phyloP scores from a whole-genome alignment of 306 rosid genomes.

The Neltuma alba region DNA sequence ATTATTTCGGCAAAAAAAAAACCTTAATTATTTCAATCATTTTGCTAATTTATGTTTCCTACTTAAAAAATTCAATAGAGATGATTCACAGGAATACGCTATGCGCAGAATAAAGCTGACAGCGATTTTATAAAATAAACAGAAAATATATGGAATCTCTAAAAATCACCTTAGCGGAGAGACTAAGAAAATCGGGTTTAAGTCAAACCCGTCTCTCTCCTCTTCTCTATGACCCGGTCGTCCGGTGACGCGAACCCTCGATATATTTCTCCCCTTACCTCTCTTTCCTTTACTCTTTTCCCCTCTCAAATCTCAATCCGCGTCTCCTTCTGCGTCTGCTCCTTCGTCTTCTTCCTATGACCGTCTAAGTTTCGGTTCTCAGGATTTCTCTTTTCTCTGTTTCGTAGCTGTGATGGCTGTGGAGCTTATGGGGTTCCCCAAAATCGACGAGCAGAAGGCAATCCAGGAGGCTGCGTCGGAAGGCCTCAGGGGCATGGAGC shows the following conservation, averaged over 20 bases:
- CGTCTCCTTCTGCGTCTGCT: background rate
- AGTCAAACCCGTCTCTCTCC: conserved; percentile 35
- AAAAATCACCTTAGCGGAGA: conserved; percentile 41
- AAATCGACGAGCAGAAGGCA: conserved; percentile 67
- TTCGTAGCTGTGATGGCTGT: conserved; percentile 55
- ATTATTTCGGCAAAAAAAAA: no score
- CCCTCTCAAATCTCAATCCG: background rate
- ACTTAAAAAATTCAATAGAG: background rate
- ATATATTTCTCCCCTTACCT: conserved; percentile 43
- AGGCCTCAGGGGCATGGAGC: conserved; percentile 68
- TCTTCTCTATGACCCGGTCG: conserved; percentile 41
- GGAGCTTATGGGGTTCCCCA: conserved; percentile 66
- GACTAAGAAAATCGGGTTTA: conserved; percentile 40
- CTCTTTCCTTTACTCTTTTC: background rate
- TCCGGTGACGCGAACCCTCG: conserved; percentile 41
- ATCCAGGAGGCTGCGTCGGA: conserved; percentile 76
- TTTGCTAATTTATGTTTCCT: background rate
- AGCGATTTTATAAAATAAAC: background rate
- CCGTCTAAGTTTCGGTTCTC: conserved; percentile 29
- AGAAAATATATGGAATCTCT: conserved; percentile 16
- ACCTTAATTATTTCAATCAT: background rate
- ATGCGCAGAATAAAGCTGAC: background rate
- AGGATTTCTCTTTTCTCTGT: background rate
- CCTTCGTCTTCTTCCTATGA: background rate
- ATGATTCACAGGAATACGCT: background rate